These are phyloP conservation scores for Alloascoidea hylecoeti DNA, from an alignment of 805 yeast species.

Conservation along the genomic window DNA sequence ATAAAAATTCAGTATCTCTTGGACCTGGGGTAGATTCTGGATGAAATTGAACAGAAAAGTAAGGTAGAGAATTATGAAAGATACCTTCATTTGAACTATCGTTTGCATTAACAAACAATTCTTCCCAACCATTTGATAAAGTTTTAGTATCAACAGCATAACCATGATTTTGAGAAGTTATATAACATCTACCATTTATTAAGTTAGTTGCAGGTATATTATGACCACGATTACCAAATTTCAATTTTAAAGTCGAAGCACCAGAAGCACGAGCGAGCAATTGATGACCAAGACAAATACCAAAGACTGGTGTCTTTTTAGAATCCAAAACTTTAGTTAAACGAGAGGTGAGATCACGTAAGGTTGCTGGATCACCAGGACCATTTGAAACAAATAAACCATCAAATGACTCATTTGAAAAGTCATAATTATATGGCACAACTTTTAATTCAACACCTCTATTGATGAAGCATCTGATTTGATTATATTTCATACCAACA, in stretches of 20 bases:
- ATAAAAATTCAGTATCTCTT: constrained; percentile 93
- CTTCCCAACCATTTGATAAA: constrained; percentile 74
- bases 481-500: constrained; percentile 97
- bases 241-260: constrained; percentile 81
- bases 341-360: constrained; percentile 51
- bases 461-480: constrained; percentile 89
- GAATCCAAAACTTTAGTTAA: constrained; percentile 42
- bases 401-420: constrained; percentile 69
- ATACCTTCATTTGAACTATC: constrained; percentile 99
- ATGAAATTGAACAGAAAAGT: constrained; percentile 96
- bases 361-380: constrained; percentile 96
- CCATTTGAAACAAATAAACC: constrained; percentile 96
- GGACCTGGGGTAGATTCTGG: constrained; percentile 99
- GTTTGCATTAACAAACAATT: constrained; percentile 87
- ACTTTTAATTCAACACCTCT: constrained; percentile 94
- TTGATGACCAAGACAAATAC: constrained; percentile 98
- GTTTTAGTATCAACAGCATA: constrained; percentile 84
- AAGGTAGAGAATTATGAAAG: constrained; percentile 76
- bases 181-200: constrained; percentile 90
- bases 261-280: constrained; percentile 91
- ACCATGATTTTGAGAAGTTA: constrained; percentile 98
- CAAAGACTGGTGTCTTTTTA: constrained; percentile 81
- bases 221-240: constrained; percentile 99
- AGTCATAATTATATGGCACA: constrained; percentile 92
- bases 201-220: constrained; percentile 91